These are phyloP conservation scores for Hericium erinaceus DNA, from an alignment of 768 basidiomycete genomes.

Conservation along the genomic window DNA sequence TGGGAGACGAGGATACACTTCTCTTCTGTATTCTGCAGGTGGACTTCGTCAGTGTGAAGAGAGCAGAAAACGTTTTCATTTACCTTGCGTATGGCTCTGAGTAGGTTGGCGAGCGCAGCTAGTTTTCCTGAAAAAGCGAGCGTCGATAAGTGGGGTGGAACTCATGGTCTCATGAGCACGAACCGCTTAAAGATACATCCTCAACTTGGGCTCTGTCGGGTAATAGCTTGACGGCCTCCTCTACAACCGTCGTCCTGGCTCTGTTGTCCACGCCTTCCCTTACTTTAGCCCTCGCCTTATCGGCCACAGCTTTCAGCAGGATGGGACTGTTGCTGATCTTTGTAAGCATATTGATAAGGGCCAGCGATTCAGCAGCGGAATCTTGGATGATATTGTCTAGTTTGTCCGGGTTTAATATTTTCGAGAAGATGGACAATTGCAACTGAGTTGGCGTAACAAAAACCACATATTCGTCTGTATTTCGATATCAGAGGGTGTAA, in stretches of 20 bases:
- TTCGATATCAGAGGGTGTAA: too few relatives aligned
- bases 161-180: constrained; percentile 6
- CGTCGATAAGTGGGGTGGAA: constrained; percentile 1
- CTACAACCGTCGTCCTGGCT: constrained; percentile 39
- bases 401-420: constrained; percentile 63
- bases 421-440: constrained; percentile 71
- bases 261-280: constrained; percentile 24
- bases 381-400: constrained; percentile 61
- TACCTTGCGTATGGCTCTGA: constrained; percentile 53
- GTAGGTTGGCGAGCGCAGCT: constrained; percentile 51
- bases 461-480: constrained; percentile 92
- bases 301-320: constrained; percentile 70
- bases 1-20: constrained; percentile 97
- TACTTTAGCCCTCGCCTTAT: constrained; percentile 41
- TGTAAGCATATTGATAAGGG: constrained; percentile 68
- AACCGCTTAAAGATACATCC: constrained; percentile 78
- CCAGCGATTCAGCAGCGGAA: constrained; percentile 68
- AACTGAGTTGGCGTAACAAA: constrained; percentile 84
- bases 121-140: constrained; percentile 60
- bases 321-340: constrained; percentile 94
- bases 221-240: constrained; percentile 52
- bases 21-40: constrained; percentile 63
- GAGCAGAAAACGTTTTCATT: not conserved
- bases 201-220: constrained; percentile 52
- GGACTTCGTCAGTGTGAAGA: constrained; percentile 1